Percentiles rank a stretch among this genome's conserved stretches.
These are phyloP conservation scores for Ormosia semicastrata DNA, from an alignment of 306 rosid genomes.

Conservation along the genomic window DNA sequence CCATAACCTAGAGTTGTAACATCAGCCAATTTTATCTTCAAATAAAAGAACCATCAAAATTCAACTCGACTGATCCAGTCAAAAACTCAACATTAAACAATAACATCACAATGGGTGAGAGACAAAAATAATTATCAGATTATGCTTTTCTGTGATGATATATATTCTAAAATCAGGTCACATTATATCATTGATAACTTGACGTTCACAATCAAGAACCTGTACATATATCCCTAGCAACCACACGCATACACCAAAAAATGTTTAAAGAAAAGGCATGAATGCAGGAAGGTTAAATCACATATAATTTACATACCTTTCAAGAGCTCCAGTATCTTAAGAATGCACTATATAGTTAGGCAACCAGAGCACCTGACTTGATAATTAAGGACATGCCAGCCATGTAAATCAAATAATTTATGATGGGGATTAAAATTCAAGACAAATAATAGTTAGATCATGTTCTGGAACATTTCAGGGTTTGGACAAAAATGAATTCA, in stretches of 20 bases:
- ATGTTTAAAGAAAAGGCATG: neutral
- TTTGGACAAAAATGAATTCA: neutral
- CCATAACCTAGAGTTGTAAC: neutral
- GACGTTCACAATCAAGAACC: neutral
- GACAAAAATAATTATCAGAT: neutral
- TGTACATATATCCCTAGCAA: neutral
- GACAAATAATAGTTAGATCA: neutral
- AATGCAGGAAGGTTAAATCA: neutral
- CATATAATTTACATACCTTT: conserved; percentile 43
- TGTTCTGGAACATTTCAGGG: neutral
- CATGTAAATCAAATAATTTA: conserved; percentile 36
- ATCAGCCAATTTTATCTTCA: neutral
- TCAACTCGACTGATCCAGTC: neutral
- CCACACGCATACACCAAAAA: neutral
- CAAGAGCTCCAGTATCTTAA: conserved; percentile 46
- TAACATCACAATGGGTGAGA: neutral
- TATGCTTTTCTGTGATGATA: neutral
- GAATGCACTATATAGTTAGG: conserved; percentile 28
- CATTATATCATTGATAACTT: neutral
- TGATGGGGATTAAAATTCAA: conserved; percentile 12
- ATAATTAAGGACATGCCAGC: conserved; percentile 27
- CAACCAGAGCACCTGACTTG: conserved; percentile 50
- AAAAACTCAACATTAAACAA: neutral
- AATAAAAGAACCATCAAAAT: neutral
- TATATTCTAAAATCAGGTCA: neutral